A percentile compares a stretch with the other conserved stretches of the same genome.
Evolutionary conservation across 331 rosid species (phyloP).

Genomic region (Pyracantha coccinea): DNA sequence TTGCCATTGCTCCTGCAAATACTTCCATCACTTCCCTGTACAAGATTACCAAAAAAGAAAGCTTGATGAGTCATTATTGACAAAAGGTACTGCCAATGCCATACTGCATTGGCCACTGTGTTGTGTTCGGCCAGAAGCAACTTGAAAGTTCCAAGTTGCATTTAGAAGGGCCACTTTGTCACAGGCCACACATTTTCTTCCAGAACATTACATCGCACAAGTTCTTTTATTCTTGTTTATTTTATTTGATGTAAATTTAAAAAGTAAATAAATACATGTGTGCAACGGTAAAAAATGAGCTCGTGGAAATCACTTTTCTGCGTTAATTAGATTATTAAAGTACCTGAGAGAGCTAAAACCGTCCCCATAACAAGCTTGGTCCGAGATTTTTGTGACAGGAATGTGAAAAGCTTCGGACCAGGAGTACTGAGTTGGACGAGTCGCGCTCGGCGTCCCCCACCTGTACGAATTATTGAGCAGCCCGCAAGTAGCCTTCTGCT

Average conservation of each 20-base stretch:
- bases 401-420: slow-evolving; percentile 96
- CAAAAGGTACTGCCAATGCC: background rate
- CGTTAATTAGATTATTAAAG: too few species aligned
- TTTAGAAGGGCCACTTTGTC: background rate
- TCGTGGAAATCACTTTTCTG: too few species aligned
- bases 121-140: background rate
- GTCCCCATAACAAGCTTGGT: slow-evolving; percentile 52
- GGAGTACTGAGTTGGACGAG: slow-evolving; percentile 53
- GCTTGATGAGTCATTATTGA: background rate
- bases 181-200: background rate
- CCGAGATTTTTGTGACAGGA: slow-evolving; percentile 69
- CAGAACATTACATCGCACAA: background rate
- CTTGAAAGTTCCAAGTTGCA: background rate
- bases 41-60: background rate
- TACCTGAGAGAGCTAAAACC: slow-evolving; percentile 61
- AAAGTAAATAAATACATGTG: too few species aligned
- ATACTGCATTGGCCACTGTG: background rate
- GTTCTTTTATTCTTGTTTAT: too few species aligned
- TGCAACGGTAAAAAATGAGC: too few species aligned
- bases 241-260: too few species aligned
- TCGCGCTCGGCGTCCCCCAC: slow-evolving; percentile 81
- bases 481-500: slow-evolving; percentile 46
- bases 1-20: slow-evolving; percentile 64
- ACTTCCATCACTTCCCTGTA: slow-evolving; percentile 64
- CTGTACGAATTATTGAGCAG: slow-evolving; percentile 63